Conservation (phyloP, 768 basidiomycete species). For the Hortiboletus flavorubellus region DNA sequence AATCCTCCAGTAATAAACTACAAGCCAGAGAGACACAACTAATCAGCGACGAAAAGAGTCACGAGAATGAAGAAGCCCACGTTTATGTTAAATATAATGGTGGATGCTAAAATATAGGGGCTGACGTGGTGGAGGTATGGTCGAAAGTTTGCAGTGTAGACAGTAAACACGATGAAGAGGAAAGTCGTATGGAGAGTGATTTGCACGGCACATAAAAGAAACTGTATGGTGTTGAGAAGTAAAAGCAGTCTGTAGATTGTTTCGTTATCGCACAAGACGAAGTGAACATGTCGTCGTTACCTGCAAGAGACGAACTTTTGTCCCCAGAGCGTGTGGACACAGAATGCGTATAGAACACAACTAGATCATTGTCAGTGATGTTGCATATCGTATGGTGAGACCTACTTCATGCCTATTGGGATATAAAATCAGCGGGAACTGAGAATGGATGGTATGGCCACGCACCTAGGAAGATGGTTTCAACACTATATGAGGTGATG, state of each 20-base stretch:
- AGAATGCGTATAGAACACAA: conserved; percentile 13
- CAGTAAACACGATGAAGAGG: conserved; percentile 2
- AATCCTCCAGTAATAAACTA: conserved; percentile 15
- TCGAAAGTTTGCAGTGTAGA: background rate
- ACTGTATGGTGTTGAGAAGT: conserved; percentile 12
- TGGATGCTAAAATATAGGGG: background rate
- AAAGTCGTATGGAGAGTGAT: background rate
- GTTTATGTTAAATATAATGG: conserved; percentile 7
- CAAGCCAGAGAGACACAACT: background rate
- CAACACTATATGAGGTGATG: conserved; percentile 5
- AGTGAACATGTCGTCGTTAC: background rate
- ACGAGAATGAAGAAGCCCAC: conserved; percentile 4
- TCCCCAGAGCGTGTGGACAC: conserved; percentile 14
- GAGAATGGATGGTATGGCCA: background rate
- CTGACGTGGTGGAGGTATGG: background rate
- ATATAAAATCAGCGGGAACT: background rate
- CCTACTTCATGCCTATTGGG: conserved; percentile 16
- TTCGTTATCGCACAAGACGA: background rate
- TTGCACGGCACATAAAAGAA: conserved; percentile 14
- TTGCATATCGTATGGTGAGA: background rate
- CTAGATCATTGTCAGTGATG: conserved; percentile 6
- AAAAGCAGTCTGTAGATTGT: conserved; percentile 6
- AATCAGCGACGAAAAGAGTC: background rate
- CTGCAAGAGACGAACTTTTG: conserved; percentile 8
- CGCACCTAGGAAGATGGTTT: conserved; percentile 22